phyloP scores from a whole-genome alignment of 441 rosid species.

The Viola pubescens region DNA sequence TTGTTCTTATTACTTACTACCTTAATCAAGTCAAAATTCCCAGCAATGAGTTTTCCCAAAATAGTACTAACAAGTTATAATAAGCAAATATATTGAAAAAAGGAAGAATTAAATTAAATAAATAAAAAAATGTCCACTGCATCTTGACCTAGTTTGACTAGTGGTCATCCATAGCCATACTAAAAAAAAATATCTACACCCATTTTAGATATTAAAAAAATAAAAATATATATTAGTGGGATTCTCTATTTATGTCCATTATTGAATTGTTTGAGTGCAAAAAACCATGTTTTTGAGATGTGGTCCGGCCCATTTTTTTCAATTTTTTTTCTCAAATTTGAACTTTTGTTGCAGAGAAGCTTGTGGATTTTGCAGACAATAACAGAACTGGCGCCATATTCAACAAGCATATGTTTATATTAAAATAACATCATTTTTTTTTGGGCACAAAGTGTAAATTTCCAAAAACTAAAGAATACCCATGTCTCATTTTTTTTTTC shows the following conservation, averaged over 20 bases:
- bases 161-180: not conserved
- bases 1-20: constrained; percentile 2
- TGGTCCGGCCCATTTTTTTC: constrained; percentile 19
- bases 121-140: not conserved
- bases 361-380: constrained; percentile 23
- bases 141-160: constrained; percentile 14
- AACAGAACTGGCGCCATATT: constrained; percentile 15
- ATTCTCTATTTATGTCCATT: constrained; percentile 6
- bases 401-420: not conserved
- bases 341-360: constrained; percentile 25
- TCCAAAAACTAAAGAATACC: not conserved
- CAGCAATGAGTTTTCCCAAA: constrained; percentile 1
- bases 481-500: not conserved
- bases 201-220: too few species aligned
- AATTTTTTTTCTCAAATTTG: constrained; percentile 22
- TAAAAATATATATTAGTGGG: not conserved
- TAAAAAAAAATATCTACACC: not conserved
- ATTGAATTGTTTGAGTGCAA: constrained; percentile 20
- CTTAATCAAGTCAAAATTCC: constrained; percentile 15
- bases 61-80: not conserved
- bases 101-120: not conserved
- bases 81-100: not conserved
- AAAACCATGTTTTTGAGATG: constrained; percentile 24
- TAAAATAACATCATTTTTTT: too few species aligned
- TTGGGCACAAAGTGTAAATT: too few species aligned